Base-by-base conservation (phyloP, 495 filamentous ascomycete genomes). In the Pyronema domesticum region DNA sequence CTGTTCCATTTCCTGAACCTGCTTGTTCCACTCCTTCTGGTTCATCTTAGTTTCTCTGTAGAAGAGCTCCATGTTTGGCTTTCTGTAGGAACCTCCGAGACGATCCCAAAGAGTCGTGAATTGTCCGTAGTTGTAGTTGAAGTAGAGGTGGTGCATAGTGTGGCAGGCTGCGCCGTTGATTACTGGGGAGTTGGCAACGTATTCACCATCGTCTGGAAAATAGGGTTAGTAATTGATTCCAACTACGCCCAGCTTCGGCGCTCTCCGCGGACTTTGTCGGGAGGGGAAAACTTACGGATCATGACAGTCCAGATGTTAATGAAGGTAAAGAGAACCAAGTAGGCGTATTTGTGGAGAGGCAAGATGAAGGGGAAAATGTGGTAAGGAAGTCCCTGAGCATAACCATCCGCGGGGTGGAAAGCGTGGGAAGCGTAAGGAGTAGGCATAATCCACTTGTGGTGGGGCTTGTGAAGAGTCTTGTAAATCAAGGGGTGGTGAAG, bases 381-480 rank as follows among this genome's bases (percentile, higher is more conserved):
- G 73, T 95, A 95, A 0, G 89, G 89, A 30, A 94, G 60, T 61
- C 83, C 83, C 72, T 95, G 91, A n/a, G 81, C 74, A 72, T 80
- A 95, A 65, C 91, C 91, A 68, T 96, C 89, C 37, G 95, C 60
- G 0, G 89, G 91, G 73, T 96, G 89, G 76, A 96, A 95, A 51
- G 89, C 89, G 71, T 94, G 82, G 51, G 80, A 82, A 9, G 89
- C 91, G 67, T 76, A 95, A 9, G 89, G 89, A 6, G 88, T 94
- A 5, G 91, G 91, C 86, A 95, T 93, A 70, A 96, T 95, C 91
- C 89, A 95, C 72, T 94, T 95, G 80, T 96, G 89, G 73, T 96
- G 91, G 50, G 86, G 82, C 75, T 96, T 96, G 76, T 96, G 89
- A 17, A 96, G 76, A 46, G 70, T 72, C 73, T 85, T 89, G 78